These are phyloP conservation scores for Maudiozyma humilis DNA, from an alignment of 1,139 yeast species.

Conservation along the genomic window DNA sequence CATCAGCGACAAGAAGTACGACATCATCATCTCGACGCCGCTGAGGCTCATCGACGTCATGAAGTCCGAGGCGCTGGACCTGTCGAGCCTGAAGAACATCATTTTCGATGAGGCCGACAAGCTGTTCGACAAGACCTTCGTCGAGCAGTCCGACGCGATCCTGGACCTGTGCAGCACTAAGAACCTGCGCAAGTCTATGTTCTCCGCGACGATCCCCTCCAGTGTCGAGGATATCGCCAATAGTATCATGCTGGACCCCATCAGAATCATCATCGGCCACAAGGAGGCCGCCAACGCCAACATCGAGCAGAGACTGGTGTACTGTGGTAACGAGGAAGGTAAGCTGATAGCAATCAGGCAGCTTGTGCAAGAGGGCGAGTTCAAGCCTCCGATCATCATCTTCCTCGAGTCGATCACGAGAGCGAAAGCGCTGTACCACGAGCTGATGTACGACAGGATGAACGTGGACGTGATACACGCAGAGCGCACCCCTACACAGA, in stretches of 20 bases:
- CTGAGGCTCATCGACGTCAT: constrained; percentile 74
- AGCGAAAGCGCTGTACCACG: constrained; percentile 92
- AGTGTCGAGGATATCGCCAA: constrained; percentile 85
- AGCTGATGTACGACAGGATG: constrained; percentile 77
- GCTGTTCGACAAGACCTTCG: constrained; percentile 80
- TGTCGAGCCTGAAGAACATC: constrained; percentile 60
- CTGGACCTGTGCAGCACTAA: constrained; percentile 51
- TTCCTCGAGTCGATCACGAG: constrained; percentile 87
- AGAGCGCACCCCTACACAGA: constrained; percentile 81
- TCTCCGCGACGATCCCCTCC: constrained; percentile 93
- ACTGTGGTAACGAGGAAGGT: constrained; percentile 92
- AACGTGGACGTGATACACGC: constrained; percentile 96
- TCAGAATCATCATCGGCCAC: constrained; percentile 83
- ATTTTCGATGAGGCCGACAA: constrained; percentile 96
- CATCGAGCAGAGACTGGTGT: constrained; percentile 77
- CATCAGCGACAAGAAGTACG: constrained; percentile 56
- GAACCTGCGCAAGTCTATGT: constrained; percentile 60
- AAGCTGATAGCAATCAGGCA: constrained; percentile 86
- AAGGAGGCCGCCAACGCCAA: constrained; percentile 85
- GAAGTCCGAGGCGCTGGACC: constrained; percentile 49
- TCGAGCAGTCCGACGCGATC: constrained; percentile 84
- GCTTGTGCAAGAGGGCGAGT: constrained; percentile 73
- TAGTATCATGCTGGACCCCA: constrained; percentile 69
- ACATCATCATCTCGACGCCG: constrained; percentile 81
- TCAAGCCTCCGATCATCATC: constrained; percentile 87